phyloP scores from a whole-genome alignment of 192 early-diverging fungal species.

The Backusella sp. region DNA sequence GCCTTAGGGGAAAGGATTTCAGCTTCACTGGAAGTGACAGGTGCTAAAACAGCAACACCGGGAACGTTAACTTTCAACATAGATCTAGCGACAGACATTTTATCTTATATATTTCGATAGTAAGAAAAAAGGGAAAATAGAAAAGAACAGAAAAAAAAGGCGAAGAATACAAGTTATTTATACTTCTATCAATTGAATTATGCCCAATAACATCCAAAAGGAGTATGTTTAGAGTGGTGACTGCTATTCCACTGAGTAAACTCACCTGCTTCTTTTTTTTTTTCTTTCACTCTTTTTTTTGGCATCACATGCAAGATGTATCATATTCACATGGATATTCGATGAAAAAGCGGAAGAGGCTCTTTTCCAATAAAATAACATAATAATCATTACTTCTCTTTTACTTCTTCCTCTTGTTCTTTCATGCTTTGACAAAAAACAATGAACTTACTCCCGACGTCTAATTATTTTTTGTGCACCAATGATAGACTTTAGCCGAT shows the following conservation, averaged over 20 bases:
- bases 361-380: neutral
- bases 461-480: constrained; percentile 8
- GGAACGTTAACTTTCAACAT: constrained; percentile 44
- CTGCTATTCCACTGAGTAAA: constrained; percentile 31
- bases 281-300: neutral
- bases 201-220: constrained; percentile 14
- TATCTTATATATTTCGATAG: neutral
- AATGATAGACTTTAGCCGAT: constrained; percentile 8
- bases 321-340: constrained; percentile 22
- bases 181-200: constrained; percentile 7
- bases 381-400: neutral
- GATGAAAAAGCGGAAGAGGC: constrained; percentile 12
- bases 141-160: neutral
- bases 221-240: constrained; percentile 11
- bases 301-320: constrained; percentile 16
- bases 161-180: neutral
- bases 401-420: neutral
- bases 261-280: constrained; percentile 19
- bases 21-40: constrained; percentile 56
- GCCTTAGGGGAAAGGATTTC: constrained; percentile 84
- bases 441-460: neutral
- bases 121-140: constrained; percentile 6
- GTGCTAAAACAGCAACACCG: constrained; percentile 72
- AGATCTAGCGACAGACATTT: constrained; percentile 15
- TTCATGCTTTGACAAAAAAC: neutral